Base-by-base conservation (phyloP, 1,284 basidiomycete genomes). In the Boletus albobrunnescens region DNA sequence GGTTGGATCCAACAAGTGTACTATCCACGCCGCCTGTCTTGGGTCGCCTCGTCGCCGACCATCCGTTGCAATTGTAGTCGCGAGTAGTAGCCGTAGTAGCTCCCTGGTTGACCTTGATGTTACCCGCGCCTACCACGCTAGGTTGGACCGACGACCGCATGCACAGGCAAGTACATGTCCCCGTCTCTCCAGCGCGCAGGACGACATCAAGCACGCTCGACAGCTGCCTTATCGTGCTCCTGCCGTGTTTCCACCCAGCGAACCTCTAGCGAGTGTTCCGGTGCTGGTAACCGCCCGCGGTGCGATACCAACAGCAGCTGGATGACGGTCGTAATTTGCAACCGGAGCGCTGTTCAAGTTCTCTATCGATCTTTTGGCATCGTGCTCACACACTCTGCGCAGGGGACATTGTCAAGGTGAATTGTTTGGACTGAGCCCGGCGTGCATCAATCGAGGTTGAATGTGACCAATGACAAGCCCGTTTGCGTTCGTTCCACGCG, bases 401-500 rank as follows among this genome's bases (percentile, higher is more conserved):
- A 37, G 36, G 36, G 30, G n/a, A n/a, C 28, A 14, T 30, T 8
- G 14, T 30, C 22, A 6, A 22, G 4, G 22, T 22, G 22, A 22
- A 22, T 22, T 22, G 22, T 22, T 3, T 22, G 6, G 22, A 22
- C 22, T 22, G 22, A 22, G 22, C n/a, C n/a, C 22, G 22, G 6
- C 22, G 22, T 22, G 22, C n/a, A n/a, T n/a, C n/a, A n/a, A n/a
- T n/a, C n/a, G n/a, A 30, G 22, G 22, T 22, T 22, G 7, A 30
- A n/a, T 30, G 14, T 9, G 30, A n/a, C 31, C n/a, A 10, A 46
- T 60, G 58, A n/a, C 54, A 19, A n/a, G 49, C 7, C 38, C 68
- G n/a, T 64, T 73, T 43, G 50, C 65, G 14, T 71, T 72, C 38
- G 36, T 72, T 46, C 70, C 71, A 23, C 65, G 71, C 32, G 57